Base-by-base conservation (phyloP, 176 grass and related monocot species). In the Tillandsia fasciculata region DNA sequence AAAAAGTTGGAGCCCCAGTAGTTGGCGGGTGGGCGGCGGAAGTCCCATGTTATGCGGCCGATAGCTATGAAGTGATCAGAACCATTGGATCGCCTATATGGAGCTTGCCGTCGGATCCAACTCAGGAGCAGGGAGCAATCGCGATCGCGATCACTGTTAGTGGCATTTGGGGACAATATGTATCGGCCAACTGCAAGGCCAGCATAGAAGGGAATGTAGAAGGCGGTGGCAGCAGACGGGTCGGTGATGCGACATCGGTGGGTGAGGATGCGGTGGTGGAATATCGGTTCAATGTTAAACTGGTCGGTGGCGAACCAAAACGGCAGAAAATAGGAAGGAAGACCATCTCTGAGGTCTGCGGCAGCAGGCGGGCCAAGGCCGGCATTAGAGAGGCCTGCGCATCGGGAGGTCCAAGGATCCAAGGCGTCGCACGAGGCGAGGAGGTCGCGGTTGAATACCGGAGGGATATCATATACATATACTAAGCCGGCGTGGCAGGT, bases 11-110 rank as follows among this genome's bases (percentile, higher is more conserved):
- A 80, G 64, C 92, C 92, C 92, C 92, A 92, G 1, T 79, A 83
- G 48, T 65, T 78, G 56, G 78, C 54, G 49, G 52, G 27, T 49
- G 67, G 57, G 49, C 92, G 92, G 13, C 89, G 92, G 74, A 96
- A 96, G 65, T 96, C 92, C 92, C 92, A 96, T 15, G 92, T 87
- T 70, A 96, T 96, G 61, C 88, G 85, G 20, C 92, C 92, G 1
- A 96, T 61, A 14, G 81, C 58, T 59, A 85, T 85, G 83, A 96
- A 96, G 78, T 96, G 92, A 14, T 89, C 92, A 83, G 76, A 83
- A 2, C 88, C 92, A 50, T 81, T 82, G 47, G 93, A 92, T 2
- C 51, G 85, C 64, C 22, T 48, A 78, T 83, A 92, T 1, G 73
- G 70, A 9, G 73, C 61, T 76, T 92, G 86, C 23, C 83, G 77